Percentiles rank a stretch among this genome's conserved stretches.
These are phyloP conservation scores for Xylariaceae sp. DNA, from an alignment of 2,329 filamentous ascomycete species.

Conservation along the genomic window DNA sequence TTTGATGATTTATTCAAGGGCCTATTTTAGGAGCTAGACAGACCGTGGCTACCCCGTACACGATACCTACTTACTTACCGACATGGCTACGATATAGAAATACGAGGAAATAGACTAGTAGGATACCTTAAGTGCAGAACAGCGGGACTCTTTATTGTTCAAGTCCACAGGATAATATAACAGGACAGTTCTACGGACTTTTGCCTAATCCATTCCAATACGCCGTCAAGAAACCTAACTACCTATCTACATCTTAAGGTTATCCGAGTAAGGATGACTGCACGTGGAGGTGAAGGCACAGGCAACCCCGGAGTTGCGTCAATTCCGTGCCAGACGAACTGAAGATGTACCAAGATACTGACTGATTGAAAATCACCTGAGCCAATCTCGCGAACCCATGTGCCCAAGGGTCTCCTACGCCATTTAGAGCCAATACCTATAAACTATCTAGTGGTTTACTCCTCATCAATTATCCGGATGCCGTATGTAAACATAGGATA, in stretches of 20 bases:
- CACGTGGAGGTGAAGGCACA: not conserved
- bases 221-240: not conserved
- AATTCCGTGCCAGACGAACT: not conserved
- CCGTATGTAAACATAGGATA: not conserved
- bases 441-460: not conserved
- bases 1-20: constrained; percentile 75
- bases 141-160: too few species aligned
- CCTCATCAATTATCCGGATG: too few species aligned
- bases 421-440: not conserved
- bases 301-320: not conserved
- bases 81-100: too few species aligned
- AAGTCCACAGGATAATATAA: too few species aligned
- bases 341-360: not conserved
- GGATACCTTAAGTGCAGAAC: too few species aligned
- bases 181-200: not conserved
- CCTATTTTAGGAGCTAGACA: constrained; percentile 45
- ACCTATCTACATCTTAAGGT: not conserved
- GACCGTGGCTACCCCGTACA: too few species aligned
- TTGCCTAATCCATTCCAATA: not conserved
- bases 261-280: not conserved
- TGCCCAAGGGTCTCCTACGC: not conserved
- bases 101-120: too few species aligned
- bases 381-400: not conserved
- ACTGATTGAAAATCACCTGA: not conserved
- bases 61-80: too few species aligned